Base-by-base conservation (phyloP, 2,329 filamentous ascomycete species). In the Trichoderma koningii region DNA sequence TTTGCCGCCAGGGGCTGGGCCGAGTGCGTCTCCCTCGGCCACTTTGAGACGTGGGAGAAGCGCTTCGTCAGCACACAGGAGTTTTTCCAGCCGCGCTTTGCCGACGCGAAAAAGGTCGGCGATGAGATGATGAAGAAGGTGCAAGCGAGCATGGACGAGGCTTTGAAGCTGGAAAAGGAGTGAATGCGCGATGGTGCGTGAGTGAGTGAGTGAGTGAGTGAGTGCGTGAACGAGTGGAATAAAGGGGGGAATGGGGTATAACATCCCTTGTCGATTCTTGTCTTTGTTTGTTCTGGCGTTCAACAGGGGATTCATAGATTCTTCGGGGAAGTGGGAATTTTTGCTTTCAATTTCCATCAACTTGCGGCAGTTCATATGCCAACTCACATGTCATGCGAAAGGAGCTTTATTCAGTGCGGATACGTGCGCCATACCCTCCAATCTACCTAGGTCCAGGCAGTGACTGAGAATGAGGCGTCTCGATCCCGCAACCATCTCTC, bases 121-220 rank as follows among this genome's bases (percentile, higher is more conserved):
- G 97, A 97, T 75, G 90, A 93, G 75, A 99, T 99, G 95, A 96
- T 99, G 78, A 93, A 89, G 81, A 95, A 92, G 51, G 95, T 99
- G 72, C 79, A 97, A 70, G 91, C 94, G 79, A 94, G 92, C 76
- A 90, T 89, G 26, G 79, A 77, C 72, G 76, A 79, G 48, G 69
- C 67, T 12, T 34, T 51, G 63, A 68, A 56, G 44, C 3, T n/a
- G 51, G 64, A 56, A 28, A 66, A 47, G 21, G 47, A 44, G 26
- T 47, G 21, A 57, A 9, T 38, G 34, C 12, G 10, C 3, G 34
- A 38, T 38, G 34, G 34, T 38, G 34, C 5, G 34, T 38, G 26
- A 38, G 26, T 19, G 62, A 15, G 7, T 19, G 5, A 15, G 2
- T 26, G 41, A 57, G 41, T 56, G n/a, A 34, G 15, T 14, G 21